These are phyloP conservation scores for Pezicula radicicola DNA, from an alignment of 2,329 filamentous ascomycete species.

Conservation along the genomic window DNA sequence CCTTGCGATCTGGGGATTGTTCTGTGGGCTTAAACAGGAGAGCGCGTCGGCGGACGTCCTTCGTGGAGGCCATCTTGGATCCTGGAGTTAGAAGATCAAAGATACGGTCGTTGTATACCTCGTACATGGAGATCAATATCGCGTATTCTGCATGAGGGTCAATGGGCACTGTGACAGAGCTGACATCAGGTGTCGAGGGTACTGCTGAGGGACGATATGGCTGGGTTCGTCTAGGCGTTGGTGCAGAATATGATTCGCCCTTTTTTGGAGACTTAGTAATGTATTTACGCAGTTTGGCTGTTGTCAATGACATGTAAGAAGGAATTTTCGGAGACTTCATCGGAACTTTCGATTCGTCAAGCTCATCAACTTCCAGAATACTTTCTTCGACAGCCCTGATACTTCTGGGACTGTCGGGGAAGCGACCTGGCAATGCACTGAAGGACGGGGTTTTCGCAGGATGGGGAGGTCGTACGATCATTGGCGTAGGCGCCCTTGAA, in stretches of 20 bases:
- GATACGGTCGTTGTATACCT: slow-evolving; percentile 98
- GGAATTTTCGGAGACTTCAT: slow-evolving; percentile 14
- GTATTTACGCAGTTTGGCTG: slow-evolving; percentile 26
- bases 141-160: slow-evolving; percentile 76
- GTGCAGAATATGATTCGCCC: slow-evolving; percentile 51
- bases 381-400: slow-evolving; percentile 18
- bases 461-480: slow-evolving; percentile 54
- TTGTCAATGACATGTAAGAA: slow-evolving; percentile 27
- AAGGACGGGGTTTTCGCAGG: background rate
- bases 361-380: slow-evolving; percentile 9
- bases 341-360: slow-evolving; percentile 8
- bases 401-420: slow-evolving; percentile 25
- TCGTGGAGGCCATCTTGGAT: slow-evolving; percentile 56
- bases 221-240: slow-evolving; percentile 56
- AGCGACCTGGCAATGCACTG: slow-evolving; percentile 13
- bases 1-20: slow-evolving; percentile 82
- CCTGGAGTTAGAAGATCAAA: slow-evolving; percentile 81
- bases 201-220: slow-evolving; percentile 68
- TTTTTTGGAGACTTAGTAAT: slow-evolving; percentile 37
- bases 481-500: slow-evolving; percentile 67
- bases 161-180: slow-evolving; percentile 62
- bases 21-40: slow-evolving; percentile 93
- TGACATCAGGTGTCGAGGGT: slow-evolving; percentile 72
- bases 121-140: slow-evolving; percentile 94
- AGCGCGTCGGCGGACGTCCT: slow-evolving; percentile 72